Base-by-base conservation (phyloP, 2,329 filamentous ascomycete genomes). In the Colletotrichum sp. region DNA sequence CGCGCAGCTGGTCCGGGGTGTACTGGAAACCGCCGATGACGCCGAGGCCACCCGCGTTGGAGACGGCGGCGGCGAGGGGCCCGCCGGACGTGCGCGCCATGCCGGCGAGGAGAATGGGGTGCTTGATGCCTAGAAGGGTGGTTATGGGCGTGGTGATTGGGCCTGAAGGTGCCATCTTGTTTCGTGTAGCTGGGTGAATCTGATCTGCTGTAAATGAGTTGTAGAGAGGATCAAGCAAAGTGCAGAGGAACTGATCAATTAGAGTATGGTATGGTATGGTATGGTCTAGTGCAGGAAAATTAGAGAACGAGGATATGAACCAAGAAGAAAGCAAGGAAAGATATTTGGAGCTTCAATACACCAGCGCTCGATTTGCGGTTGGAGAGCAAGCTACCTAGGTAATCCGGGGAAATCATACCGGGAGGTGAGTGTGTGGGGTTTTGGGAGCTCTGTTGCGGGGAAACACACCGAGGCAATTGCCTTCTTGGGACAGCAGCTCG, bases 31-130 rank as follows among this genome's bases (percentile, higher is more conserved):
- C 91, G 36, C 93, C 90, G 71, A 94, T 92, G 77, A 95, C 94
- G 66, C 94, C 94, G 1, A 98, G 91, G 0, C 95, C 95, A 76
- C 95, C 95, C 2, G 95, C 94, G 81, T 97, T 97, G 80, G 94
- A 97, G 47, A 98, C 95, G 8, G 95, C 95, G 5, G 95, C 95
- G 9, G 95, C 95, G 61, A 98, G 92, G 21, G 88, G 89, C 0
- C 93, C 94, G 73, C 93, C 93, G 0, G 94, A 96, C 12, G 94
- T 94, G 75, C 94, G 91, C 3, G 96, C 96, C 96, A 98, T 98
- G 79, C 96, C 96, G 38, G 96, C 96, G 24, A 98, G 94, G 77
- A 98, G 87, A 83, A 98, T 93, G 54, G 96, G 96, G 85, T 98
- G 95, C 77, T 93, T 87, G 84, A 98, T 98, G 29, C 91, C 90